Evolutionary conservation across 78 protist species (phyloP).

Genomic region (Polysphondylium violaceum): DNA sequence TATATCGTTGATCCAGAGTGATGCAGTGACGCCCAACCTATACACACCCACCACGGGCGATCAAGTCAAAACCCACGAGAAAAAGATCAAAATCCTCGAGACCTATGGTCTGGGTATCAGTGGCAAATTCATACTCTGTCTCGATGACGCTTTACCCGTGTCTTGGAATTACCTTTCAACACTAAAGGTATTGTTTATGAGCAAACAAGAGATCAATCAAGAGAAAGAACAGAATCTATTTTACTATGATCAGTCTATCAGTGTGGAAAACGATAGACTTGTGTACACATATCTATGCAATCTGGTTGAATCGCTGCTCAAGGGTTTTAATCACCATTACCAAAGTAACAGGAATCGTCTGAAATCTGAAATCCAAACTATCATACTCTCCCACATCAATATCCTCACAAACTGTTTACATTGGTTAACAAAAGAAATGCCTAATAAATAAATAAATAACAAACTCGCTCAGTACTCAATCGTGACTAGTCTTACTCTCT

Average conservation of each 20-base stretch:
- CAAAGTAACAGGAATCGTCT: no score
- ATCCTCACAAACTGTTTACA: no score
- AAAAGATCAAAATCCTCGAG: constrained; percentile 5
- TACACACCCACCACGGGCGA: neutral
- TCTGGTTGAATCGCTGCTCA: no score
- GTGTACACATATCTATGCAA: constrained; percentile 2
- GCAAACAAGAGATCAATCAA: neutral
- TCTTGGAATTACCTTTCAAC: constrained; percentile 65
- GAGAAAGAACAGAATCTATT: constrained; percentile 24
- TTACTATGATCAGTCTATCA: constrained; percentile 18
- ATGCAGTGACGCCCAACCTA: neutral
- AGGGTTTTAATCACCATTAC: no score
- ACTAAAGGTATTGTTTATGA: constrained; percentile 35
- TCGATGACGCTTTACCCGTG: constrained; percentile 23
- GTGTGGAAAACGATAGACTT: neutral
- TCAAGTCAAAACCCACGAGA: neutral
- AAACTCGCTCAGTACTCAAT: no score
- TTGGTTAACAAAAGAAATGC: no score
- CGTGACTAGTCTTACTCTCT: no score
- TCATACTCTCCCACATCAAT: no score
- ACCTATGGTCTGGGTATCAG: constrained; percentile 14
- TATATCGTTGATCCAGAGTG: neutral
- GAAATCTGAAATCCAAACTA: no score
- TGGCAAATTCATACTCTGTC: constrained; percentile 2
- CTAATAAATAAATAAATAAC: no score